Evolutionary conservation across 2,329 filamentous ascomycete genomes (phyloP), one percentile per base, ranked within the genome.

Genomic region (Calonectria pseudoturangicola): DNA sequence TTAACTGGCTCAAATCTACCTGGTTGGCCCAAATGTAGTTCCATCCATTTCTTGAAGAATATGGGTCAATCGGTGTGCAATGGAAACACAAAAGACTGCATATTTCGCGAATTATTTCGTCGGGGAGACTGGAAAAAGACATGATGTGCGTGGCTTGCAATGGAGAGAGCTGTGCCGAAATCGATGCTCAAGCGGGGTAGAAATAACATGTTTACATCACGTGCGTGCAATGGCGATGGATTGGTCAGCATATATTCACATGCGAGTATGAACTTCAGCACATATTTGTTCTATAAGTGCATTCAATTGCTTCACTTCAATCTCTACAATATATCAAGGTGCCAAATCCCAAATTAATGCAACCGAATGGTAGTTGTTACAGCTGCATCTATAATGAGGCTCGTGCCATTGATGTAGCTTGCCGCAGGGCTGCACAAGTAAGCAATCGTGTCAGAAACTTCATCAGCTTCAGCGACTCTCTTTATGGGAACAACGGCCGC

Each of bases 401-500:
- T 39, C 9, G 54, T 39, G 5, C 54, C 54, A 33, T 65, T 65
- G 28, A 65, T 65, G 16, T 65, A 65, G 43, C 62, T 65, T 27
- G 62, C 62, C 4, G 62, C 39, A 18, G 62, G 62, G 43, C 62
- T 65, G 12, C 62, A 65, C 39, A 65, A 25, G 28, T 65, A 65
- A 16, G 62, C 62, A 48, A 65, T 65, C 2, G 62, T 65, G 7
- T 65, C 62, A 36, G 62, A 65, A 47, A 65, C 62, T 25, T 50
- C 62, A 18, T 65, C 62, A 10, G 43, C 30, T 36, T 65, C 62
- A 36, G 62, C 62, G 21, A 27, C 62, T n/a, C 62, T 21, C 43
- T 50, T 50, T n/a, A 65, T 33, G 18, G 54, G 51, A 3, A 58
- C 30, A 54, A 54, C 50, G 15, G 54, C 54, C 13, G n/a, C 3